These are phyloP conservation scores for Picocystis sp. DNA, from an alignment of 163 green algal genomes.

Conservation along the genomic window DNA sequence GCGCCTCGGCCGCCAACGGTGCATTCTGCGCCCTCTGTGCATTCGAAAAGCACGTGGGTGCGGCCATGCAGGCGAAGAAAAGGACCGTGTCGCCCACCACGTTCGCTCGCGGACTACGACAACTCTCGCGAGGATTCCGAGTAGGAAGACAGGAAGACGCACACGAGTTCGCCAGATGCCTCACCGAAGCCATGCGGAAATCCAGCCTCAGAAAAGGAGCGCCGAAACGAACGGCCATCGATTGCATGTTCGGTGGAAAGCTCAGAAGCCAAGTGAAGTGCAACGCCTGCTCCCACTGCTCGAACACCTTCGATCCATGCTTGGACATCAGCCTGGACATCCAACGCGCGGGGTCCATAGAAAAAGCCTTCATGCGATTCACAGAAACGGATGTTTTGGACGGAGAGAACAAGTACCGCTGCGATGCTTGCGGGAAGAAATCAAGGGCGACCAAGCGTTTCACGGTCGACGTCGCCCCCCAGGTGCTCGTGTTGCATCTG, in stretches of 20 bases:
- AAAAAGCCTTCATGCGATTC: constrained; percentile 52
- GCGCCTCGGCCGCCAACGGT: too few relatives aligned
- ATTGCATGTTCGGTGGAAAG: constrained; percentile 76
- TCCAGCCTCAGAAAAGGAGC: constrained; percentile 38
- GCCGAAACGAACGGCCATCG: constrained; percentile 60
- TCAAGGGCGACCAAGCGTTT: constrained; percentile 1
- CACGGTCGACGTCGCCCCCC: constrained; percentile 27
- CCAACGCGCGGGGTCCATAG: constrained; percentile 22
- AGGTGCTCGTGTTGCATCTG: constrained; percentile 61
- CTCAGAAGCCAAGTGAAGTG: constrained; percentile 77
- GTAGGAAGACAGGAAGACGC: constrained; percentile 84
- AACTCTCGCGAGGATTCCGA: constrained; percentile 46
- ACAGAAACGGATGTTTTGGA: constrained; percentile 57
- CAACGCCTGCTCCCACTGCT: constrained; percentile 55
- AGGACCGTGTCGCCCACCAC: constrained; percentile 3
- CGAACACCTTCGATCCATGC: constrained; percentile 71
- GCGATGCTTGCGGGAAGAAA: constrained; percentile 11
- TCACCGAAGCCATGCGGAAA: constrained; percentile 85
- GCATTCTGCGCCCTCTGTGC: constrained; percentile 10
- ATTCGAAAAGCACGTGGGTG: constrained; percentile 4
- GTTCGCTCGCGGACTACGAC: constrained; percentile 6
- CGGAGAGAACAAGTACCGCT: constrained; percentile 76
- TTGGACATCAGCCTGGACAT: constrained; percentile 83
- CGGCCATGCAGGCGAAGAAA: background rate
- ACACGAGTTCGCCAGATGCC: constrained; percentile 83